phyloP scores from a whole-genome alignment of 2,329 filamentous ascomycete species.

The Monosporascus sp. region DNA sequence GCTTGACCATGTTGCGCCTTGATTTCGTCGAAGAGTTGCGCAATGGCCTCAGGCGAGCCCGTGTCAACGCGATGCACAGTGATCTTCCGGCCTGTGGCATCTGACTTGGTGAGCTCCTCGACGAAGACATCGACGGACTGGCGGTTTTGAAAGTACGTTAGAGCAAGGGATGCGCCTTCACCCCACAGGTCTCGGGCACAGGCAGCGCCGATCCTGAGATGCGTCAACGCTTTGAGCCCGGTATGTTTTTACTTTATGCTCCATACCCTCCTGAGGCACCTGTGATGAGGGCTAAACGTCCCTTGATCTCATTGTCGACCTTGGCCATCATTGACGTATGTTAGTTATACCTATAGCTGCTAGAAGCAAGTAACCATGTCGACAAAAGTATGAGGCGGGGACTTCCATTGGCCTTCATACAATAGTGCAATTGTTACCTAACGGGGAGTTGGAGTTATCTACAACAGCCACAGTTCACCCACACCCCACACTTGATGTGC shows the following conservation, averaged over 20 bases:
- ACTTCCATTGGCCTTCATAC: no score
- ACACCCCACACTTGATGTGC: no score
- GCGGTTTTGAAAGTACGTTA: constrained; percentile 27
- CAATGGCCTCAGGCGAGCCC: constrained; percentile 46
- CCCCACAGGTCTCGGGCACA: constrained; percentile 28
- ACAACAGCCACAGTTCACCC: constrained; percentile 5
- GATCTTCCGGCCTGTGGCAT: constrained; percentile 33
- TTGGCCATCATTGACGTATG: constrained; percentile 14
- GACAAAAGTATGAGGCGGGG: no score
- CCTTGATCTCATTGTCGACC: constrained; percentile 28
- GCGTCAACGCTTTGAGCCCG: constrained; percentile 3
- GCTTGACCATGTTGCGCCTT: constrained; percentile 43
- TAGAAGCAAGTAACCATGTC: no score
- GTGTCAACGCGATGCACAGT: constrained; percentile 56
- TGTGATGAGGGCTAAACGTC: constrained; percentile 30
- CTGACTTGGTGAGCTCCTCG: constrained; percentile 18
- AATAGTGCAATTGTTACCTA: no score
- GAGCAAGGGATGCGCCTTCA: constrained; percentile 29
- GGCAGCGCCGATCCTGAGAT: constrained; percentile 28
- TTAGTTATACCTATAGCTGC: no score
- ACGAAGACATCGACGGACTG: constrained; percentile 23
- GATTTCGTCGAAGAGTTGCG: constrained; percentile 51
- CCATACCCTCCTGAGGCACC: constrained; percentile 31
- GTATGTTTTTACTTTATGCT: not conserved
- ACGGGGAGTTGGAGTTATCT: not conserved